Evolutionary conservation across 2,329 filamentous ascomycete species (phyloP).

Genomic region (Penicillium sp.): DNA sequence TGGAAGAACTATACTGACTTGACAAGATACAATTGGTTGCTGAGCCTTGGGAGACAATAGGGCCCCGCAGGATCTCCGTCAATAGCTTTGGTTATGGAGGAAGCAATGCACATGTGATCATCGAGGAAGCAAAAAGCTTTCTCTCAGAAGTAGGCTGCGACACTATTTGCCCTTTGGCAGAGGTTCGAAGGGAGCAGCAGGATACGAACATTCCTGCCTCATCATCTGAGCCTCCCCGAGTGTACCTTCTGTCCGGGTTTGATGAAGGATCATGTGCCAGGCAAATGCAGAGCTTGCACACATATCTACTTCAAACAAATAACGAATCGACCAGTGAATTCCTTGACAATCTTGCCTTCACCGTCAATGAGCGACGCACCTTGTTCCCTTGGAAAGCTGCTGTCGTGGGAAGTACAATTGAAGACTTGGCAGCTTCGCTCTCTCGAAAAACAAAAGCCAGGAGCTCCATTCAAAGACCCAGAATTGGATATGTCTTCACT

Average conservation of each 20-base stretch:
- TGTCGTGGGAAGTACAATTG: slow-evolving; percentile 5
- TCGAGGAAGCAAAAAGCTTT: slow-evolving; percentile 31
- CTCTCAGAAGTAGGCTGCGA: slow-evolving; percentile 2
- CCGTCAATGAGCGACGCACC: slow-evolving; percentile 22
- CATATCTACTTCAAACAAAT: slow-evolving; percentile 9
- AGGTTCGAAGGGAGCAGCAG: not conserved
- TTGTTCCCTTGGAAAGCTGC: slow-evolving; percentile 20
- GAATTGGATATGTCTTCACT: slow-evolving; percentile 31
- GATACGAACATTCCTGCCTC: not conserved
- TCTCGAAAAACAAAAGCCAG: slow-evolving; percentile 1
- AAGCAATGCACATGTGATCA: slow-evolving; percentile 47
- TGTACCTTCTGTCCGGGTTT: slow-evolving; percentile 27
- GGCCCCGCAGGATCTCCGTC: slow-evolving; percentile 23
- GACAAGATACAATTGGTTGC: slow-evolving; percentile 6
- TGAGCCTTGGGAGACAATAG: slow-evolving; percentile 6
- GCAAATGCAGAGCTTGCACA: slow-evolving; percentile 10
- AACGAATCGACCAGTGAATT: slow-evolving; percentile 3
- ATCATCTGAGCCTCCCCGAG: not conserved
- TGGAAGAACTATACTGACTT: not conserved
- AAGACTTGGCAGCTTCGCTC: slow-evolving; percentile 4
- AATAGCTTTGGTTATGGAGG: slow-evolving; percentile 52
- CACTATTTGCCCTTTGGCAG: not conserved
- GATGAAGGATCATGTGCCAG: slow-evolving; percentile 21
- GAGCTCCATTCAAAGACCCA: slow-evolving; percentile 10
- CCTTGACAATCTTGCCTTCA: slow-evolving; percentile 23